Evolutionary conservation across 768 basidiomycete species (phyloP), one percentile per base, ranked within the genome.

Genomic region (Mycena leptocephala): DNA sequence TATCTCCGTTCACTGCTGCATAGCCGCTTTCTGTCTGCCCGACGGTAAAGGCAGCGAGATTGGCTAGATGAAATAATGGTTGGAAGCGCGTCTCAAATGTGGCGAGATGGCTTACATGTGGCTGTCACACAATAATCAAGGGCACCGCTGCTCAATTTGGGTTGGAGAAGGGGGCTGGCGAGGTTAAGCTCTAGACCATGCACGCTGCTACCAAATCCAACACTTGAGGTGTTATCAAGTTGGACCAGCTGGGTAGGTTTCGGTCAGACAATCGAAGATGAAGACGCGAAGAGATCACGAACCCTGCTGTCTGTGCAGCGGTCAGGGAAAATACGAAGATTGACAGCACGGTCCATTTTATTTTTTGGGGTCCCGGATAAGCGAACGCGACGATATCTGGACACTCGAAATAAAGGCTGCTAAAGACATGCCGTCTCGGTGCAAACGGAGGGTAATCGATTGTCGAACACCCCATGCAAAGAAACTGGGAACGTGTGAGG

Each of bases 21-120:
- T 67, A 67, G 3, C 66, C 66, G 24, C 66, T 67, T 37, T 37
- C 66, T 16, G 66, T 53, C 32, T 67, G 66, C 3, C 66, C 66
- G 8, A 55, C 35, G 3, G 18, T n/a, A 14, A 67, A 67, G 1
- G 32, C 51, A 30, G 13, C 3, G 9, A 46, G 63, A 14, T 24
- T n/a, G 24, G 3, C 66, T 67, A 24, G 18, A 35, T 37, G 35
- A 26, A 24, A 55, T 20, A 11, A 13, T 26, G 33, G 2, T 22
- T n/a, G 35, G 2, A 39, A 46, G 4, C 7, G 4, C 7, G n/a
- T 43, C 24, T 48, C 24, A 41, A 7, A 51, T 33, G 28, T 4
- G 16, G 4, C 7, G 32, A 11, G 37, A 39, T 53, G 4, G 18
- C 65, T 24, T 53, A 66, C 65, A 51, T 26, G 46, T 53, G 48